Evolutionary conservation across 768 basidiomycete genomes (phyloP).

Genomic region (Russula griseocarnosa): DNA sequence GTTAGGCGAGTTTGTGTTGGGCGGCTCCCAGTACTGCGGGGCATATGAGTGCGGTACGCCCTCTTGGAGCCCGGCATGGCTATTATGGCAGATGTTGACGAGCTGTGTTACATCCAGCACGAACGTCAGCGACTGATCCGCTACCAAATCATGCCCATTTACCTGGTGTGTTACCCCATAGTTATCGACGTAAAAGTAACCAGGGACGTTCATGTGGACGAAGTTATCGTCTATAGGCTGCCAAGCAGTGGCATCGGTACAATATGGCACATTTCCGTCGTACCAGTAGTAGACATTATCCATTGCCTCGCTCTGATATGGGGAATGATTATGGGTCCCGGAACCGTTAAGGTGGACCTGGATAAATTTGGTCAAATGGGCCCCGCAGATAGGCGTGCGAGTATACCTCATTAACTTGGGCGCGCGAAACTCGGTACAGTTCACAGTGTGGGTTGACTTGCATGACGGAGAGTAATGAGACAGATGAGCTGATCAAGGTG

Average conservation of each 20-base stretch:
- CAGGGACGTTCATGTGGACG: conserved; percentile 6
- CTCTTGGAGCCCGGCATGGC: neutral
- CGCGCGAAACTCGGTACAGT: neutral
- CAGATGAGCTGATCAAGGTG: neutral
- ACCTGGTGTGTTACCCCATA: conserved; percentile 11
- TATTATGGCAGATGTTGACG: neutral
- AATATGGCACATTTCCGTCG: conserved; percentile 23
- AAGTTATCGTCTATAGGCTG: conserved; percentile 19
- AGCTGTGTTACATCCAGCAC: conserved; percentile 4
- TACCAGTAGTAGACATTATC: conserved; percentile 25
- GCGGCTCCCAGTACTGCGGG: conserved; percentile 4
- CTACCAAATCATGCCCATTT: neutral
- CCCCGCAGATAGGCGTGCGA: conserved; percentile 13
- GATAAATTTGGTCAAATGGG: conserved; percentile 19
- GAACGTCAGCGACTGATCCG: neutral
- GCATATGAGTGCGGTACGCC: neutral
- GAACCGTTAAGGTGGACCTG: conserved; percentile 15
- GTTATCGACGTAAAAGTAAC: conserved; percentile 5
- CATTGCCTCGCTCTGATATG: conserved; percentile 13
- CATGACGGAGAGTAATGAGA: conserved; percentile 9
- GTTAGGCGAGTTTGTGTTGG: neutral
- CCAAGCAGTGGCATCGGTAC: conserved; percentile 12
- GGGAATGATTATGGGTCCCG: conserved; percentile 3
- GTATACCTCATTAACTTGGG: conserved; percentile 16
- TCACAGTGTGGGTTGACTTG: conserved; percentile 9